A percentile compares a stretch with the other conserved stretches of the same genome.
Evolutionary conservation across 306 rosid species (phyloP).

Genomic region (apple (Malus domestica)): ASM211411v1 NC_041804.1:9130501-9131000

Average conservation of each 20-base stretch:
- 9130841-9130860: background rate
- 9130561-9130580: background rate
- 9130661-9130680: background rate
- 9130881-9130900: background rate
- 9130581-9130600: constrained; percentile 5
- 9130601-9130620: background rate
- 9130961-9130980: constrained; percentile 55
- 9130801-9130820: constrained; percentile 48
- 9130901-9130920: background rate
- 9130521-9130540: background rate
- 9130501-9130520: background rate
- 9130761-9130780: constrained; percentile 5
- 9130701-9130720: background rate
- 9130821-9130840: constrained; percentile 37
- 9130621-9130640: background rate
- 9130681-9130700: background rate
- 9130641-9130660: background rate
- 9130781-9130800: constrained; percentile 56
- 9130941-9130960: constrained; percentile 40
- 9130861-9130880: background rate
- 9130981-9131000: constrained; percentile 51
- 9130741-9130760: background rate
- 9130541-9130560: constrained; percentile 11
- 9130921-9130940: background rate
- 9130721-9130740: background rate